These are phyloP conservation scores for Leccinum idahoense DNA, from an alignment of 1,284 basidiomycete genomes.

Conservation along the genomic window DNA sequence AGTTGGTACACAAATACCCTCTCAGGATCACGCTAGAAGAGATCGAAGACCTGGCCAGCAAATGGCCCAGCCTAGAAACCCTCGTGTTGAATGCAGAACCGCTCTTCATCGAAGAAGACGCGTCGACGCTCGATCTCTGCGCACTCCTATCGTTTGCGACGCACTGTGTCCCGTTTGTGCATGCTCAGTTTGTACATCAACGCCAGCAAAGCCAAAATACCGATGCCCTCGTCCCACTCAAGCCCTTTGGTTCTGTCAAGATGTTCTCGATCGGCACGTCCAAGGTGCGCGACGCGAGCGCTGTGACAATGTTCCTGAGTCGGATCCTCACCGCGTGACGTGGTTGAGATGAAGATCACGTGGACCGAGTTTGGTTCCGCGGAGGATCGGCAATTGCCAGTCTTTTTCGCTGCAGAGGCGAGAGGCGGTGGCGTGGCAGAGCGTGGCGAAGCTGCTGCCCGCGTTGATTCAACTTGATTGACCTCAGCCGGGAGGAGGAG, in stretches of 20 bases:
- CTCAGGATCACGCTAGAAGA: conserved; percentile 43
- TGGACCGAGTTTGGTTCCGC: no score
- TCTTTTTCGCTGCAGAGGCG: no score
- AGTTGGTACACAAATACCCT: conserved; percentile 49
- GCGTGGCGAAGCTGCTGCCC: no score
- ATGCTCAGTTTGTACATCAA: conserved; percentile 51
- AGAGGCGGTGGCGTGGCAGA: no score
- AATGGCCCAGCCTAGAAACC: conserved; percentile 45
- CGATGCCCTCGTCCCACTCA: conserved; percentile 10
- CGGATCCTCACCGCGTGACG: conserved; percentile 36
- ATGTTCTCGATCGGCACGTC: conserved; percentile 48
- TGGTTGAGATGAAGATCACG: no score
- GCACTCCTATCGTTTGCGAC: conserved; percentile 48
- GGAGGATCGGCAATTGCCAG: no score
- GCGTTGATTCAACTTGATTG: no score
- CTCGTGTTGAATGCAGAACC: conserved; percentile 52
- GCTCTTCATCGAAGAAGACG: conserved; percentile 30
- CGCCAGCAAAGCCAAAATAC: conserved; percentile 1
- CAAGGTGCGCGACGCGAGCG: conserved; percentile 34
- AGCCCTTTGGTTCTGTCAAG: conserved; percentile 36
- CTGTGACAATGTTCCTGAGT: conserved; percentile 51
- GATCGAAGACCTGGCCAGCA: conserved; percentile 44
- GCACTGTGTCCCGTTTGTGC: conserved; percentile 41
- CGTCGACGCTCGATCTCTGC: conserved; percentile 41
- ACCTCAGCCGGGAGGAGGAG: no score